Conservation (phyloP, 2,329 filamentous ascomycete species). For the Fusarium nematophilum region DNA sequence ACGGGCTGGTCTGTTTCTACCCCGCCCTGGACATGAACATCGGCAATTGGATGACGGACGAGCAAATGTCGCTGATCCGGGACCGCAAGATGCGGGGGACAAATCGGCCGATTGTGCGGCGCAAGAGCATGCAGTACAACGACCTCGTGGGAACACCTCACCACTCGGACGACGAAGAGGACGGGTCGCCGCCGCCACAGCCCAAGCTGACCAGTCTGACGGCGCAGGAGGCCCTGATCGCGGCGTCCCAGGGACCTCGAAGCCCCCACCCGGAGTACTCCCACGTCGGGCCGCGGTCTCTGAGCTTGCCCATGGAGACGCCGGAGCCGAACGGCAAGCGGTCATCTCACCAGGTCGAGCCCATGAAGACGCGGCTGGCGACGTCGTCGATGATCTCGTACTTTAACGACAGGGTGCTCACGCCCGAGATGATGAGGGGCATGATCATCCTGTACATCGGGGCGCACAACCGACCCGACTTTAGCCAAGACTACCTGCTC, state of each 20-base stretch:
- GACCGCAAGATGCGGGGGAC: constrained; percentile 82
- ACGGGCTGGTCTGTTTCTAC: constrained; percentile 87
- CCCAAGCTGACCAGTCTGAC: constrained; percentile 12
- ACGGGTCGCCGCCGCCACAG: constrained; percentile 42
- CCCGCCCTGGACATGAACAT: constrained; percentile 97
- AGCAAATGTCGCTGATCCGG: constrained; percentile 94
- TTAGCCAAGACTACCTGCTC: constrained; percentile 89
- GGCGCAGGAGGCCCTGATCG: constrained; percentile 17
- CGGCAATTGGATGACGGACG: constrained; percentile 98
- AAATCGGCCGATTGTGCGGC: constrained; percentile 80
- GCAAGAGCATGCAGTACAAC: constrained; percentile 91
- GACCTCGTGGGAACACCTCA: constrained; percentile 85
- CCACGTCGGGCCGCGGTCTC: constrained; percentile 55
- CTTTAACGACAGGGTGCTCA: constrained; percentile 94
- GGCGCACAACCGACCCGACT: constrained; percentile 91
- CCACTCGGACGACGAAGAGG: constrained; percentile 79
- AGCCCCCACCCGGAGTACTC: constrained; percentile 63
- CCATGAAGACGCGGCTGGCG: constrained; percentile 85
- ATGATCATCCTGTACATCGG: constrained; percentile 99
- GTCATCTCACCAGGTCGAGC: constrained; percentile 64
- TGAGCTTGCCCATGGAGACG: constrained; percentile 38
- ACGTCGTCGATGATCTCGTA: constrained; percentile 99
- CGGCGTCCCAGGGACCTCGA: constrained; percentile 23
- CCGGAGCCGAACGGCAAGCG: constrained; percentile 36
- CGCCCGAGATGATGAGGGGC: constrained; percentile 97